These are phyloP conservation scores for Solanum bukasovii DNA, from an alignment of 257 asterid species.

Conservation along the genomic window DNA sequence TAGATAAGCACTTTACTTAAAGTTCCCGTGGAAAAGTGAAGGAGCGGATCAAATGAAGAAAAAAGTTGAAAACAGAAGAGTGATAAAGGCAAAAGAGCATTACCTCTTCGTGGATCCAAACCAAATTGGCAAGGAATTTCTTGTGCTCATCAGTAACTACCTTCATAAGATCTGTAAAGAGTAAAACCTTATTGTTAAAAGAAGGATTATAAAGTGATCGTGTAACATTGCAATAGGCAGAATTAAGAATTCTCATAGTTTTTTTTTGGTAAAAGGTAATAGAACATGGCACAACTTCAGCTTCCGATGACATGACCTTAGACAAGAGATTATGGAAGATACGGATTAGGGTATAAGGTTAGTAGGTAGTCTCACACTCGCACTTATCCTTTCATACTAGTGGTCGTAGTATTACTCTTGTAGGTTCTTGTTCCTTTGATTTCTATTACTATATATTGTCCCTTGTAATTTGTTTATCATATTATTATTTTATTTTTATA, in stretches of 20 bases:
- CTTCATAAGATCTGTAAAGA: constrained; percentile 49
- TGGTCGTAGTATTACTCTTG: not conserved
- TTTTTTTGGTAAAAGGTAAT: not conserved
- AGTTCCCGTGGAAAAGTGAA: not conserved
- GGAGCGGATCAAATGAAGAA: not conserved
- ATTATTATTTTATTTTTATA: too few species aligned
- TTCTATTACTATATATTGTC: too few species aligned
- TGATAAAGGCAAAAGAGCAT: not conserved
- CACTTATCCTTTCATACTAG: not conserved
- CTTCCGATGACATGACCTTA: not conserved
- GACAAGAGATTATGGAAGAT: not conserved
- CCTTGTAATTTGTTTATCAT: too few species aligned
- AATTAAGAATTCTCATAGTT: not conserved
- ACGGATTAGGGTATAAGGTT: not conserved
- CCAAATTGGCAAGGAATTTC: constrained; percentile 74
- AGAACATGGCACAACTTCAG: not conserved
- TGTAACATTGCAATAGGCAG: not conserved
- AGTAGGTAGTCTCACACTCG: not conserved
- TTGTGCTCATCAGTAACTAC: constrained; percentile 84
- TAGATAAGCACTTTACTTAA: not conserved
- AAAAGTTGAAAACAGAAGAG: not conserved
- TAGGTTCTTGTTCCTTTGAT: not conserved
- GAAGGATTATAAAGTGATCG: not conserved
- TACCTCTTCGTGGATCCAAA: constrained; percentile 96
- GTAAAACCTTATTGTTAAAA: not conserved